Evolutionary conservation across 2,329 filamentous ascomycete species (phyloP).

Genomic region (Xylariaceae sp.): DNA sequence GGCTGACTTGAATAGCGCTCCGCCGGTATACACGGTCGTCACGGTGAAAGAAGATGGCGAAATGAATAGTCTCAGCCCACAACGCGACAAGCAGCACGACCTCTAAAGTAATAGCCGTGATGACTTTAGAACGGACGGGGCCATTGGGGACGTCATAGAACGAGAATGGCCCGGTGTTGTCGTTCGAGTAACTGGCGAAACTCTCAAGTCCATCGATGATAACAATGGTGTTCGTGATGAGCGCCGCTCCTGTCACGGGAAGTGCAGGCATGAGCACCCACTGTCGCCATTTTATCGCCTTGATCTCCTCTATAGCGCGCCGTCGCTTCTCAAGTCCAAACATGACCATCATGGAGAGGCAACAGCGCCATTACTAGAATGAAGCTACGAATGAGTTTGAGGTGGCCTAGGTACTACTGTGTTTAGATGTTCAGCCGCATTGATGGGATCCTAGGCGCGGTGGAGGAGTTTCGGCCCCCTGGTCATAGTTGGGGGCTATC

Average conservation of each 20-base stretch:
- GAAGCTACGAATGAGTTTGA: neutral
- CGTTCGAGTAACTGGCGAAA: neutral
- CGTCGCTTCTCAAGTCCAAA: neutral
- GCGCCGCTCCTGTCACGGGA: neutral
- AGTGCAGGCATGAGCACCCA: neutral
- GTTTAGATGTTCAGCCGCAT: too few relatives aligned
- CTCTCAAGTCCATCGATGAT: neutral
- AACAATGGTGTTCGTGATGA: neutral
- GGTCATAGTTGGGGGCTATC: neutral
- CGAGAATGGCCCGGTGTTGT: neutral
- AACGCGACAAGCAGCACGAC: neutral
- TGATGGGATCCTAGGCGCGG: too few relatives aligned
- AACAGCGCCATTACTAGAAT: neutral
- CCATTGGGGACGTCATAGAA: slow-evolving; percentile 7
- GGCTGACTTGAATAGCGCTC: slow-evolving; percentile 2
- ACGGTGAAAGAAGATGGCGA: neutral
- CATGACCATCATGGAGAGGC: slow-evolving; percentile 1
- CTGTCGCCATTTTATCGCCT: slow-evolving; percentile 9
- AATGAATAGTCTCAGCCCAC: slow-evolving; percentile 6
- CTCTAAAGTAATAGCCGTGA: neutral
- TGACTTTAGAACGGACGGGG: neutral
- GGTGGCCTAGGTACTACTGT: neutral
- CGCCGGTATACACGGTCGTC: slow-evolving; percentile 1
- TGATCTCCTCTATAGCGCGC: neutral
- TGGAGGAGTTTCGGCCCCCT: neutral